Conservation (phyloP, 306 rosid genomes). For the Medicago arabica region DNA sequence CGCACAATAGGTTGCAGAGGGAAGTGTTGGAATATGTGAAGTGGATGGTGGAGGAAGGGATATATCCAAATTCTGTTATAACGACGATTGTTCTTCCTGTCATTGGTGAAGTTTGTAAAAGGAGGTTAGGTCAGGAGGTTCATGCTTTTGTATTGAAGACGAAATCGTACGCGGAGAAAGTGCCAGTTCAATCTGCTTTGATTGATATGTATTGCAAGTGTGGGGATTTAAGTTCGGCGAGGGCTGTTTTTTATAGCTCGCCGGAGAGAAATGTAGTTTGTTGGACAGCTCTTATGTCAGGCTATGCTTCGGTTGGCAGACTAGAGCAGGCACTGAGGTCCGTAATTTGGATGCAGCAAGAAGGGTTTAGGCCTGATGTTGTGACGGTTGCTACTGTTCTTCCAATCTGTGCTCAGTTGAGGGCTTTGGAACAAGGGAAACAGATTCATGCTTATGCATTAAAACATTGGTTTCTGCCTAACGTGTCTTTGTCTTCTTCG, state of each 20-base stretch:
- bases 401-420: slow-evolving; percentile 23
- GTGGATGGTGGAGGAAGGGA: slow-evolving; percentile 22
- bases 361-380: slow-evolving; percentile 15
- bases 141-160: slow-evolving; percentile 16
- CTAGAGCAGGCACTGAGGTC: slow-evolving; percentile 13
- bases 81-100: slow-evolving; percentile 9
- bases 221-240: not conserved
- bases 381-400: slow-evolving; percentile 8
- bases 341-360: slow-evolving; percentile 19
- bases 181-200: slow-evolving; percentile 21
- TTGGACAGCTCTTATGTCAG: slow-evolving; percentile 28
- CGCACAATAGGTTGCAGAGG: slow-evolving; percentile 23
- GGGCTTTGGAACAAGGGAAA: slow-evolving; percentile 18
- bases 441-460: slow-evolving; percentile 19
- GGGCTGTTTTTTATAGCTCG: slow-evolving; percentile 10
- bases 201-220: slow-evolving; percentile 25
- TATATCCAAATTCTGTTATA: slow-evolving; percentile 17
- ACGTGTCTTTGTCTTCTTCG: not conserved
- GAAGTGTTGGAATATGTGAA: slow-evolving; percentile 16
- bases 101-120: not conserved
- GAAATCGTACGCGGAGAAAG: slow-evolving; percentile 1
- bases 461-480: slow-evolving; percentile 10
- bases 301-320: slow-evolving; percentile 14
- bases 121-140: slow-evolving; percentile 9
- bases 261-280: slow-evolving; percentile 22